Evolutionary conservation across 2,329 filamentous ascomycete genomes (phyloP), one percentile per base, ranked within the genome.

Genomic region (Didymella glomerata): DNA sequence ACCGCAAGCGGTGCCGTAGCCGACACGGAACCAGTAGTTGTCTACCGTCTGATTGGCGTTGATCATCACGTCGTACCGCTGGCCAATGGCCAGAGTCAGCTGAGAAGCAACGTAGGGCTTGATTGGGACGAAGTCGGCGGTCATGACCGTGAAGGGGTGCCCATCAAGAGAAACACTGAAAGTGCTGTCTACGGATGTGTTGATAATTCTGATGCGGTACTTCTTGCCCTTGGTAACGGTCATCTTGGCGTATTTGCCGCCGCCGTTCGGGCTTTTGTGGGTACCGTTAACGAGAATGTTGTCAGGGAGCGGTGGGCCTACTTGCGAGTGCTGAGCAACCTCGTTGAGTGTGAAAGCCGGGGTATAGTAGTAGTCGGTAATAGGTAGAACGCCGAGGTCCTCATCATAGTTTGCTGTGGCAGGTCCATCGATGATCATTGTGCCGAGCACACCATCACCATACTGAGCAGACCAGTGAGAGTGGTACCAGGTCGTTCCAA

Each of bases 331-430:
- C 65, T 63, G 70, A 6, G 67, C 73, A 34, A 62, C 73, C 63
- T 66, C 74, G 47, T 67, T 69, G 61, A 68, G 69, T 60, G 51
- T 72, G 66, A 73, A 70, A 38, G 58, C 74, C 61, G 64, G 72
- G 57, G 68, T 60, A 46, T 75, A 84, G 70, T 88, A 88, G 87
- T 87, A 91, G 67, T 91, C 89, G 16, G 81, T 83, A 6, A 90
- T 69, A 25, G 87, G 79, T 1, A 90, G 65, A 11, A 81, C 75
- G 3, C 88, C 88, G 0, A 89, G 77, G 66, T 91, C 88, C 48
- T 84, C 80, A 60, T 91, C 87, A 24, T 80, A 82, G 55, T 80
- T 78, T 18, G 72, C 73, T 16, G 73, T 76, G 16, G 78, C 76
- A 16, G 80, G 80, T 4, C 79, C 80, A 51, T 81, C 76, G 42